phyloP scores from a whole-genome alignment of 2,329 filamentous ascomycete species.

The Thermoascus crustaceus region DNA sequence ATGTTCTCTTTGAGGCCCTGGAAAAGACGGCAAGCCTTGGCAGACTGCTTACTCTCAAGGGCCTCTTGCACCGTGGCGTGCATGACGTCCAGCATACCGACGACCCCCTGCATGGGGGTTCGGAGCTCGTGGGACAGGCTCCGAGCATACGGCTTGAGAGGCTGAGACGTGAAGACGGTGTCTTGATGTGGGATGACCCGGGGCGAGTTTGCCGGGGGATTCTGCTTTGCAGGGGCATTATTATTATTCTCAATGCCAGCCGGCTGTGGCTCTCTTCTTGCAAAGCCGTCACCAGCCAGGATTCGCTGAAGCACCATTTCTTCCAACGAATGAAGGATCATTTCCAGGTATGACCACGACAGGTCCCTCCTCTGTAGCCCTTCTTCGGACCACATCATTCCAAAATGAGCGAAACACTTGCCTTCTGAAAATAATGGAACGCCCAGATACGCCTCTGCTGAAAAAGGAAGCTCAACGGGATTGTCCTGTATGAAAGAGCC shows the following conservation, averaged over 20 bases:
- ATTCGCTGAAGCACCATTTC: conserved; percentile 56
- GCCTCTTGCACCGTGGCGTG: conserved; percentile 63
- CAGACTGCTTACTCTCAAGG: conserved; percentile 46
- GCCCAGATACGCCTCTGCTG: conserved; percentile 59
- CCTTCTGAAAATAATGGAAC: conserved; percentile 57
- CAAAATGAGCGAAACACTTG: conserved; percentile 62
- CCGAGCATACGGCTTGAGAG: conserved; percentile 62
- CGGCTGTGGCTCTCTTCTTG: conserved; percentile 24
- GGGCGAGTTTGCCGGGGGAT: conserved; percentile 17
- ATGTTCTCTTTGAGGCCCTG: conserved; percentile 59
- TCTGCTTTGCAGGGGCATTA: conserved; percentile 14
- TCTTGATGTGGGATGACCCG: conserved; percentile 47
- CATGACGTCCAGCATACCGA: conserved; percentile 71
- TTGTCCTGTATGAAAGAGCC: conserved; percentile 54
- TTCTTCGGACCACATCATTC: conserved; percentile 61
- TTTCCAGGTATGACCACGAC: conserved; percentile 60
- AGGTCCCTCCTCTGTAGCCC: conserved; percentile 49
- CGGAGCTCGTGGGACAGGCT: conserved; percentile 64
- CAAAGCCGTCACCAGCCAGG: conserved; percentile 45
- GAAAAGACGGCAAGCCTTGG: conserved; percentile 48
- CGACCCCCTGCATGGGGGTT: conserved; percentile 68
- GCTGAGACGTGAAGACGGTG: conserved; percentile 51
- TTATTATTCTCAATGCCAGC: conserved; percentile 16
- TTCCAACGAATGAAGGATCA: conserved; percentile 60
- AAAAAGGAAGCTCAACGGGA: conserved; percentile 49